A percentile compares a stretch with the other conserved stretches of the same genome.
phyloP scores from a whole-genome alignment of 2,329 filamentous ascomycete genomes.

The Aspergillus sp. region DNA sequence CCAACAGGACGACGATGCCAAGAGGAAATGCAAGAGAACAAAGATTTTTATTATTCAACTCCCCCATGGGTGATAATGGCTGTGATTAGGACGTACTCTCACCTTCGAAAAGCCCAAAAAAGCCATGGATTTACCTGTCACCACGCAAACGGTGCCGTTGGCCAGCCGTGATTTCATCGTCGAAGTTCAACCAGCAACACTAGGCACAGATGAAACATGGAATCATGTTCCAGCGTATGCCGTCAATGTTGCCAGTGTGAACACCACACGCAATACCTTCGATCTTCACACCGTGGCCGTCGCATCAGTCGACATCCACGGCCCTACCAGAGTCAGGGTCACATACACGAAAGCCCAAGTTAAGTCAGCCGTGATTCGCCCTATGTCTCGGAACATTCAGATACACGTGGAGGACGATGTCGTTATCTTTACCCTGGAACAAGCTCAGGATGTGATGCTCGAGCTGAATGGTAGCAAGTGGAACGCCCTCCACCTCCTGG shows the following conservation, averaged over 20 bases:
- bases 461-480: constrained; percentile 5
- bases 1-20: too few species aligned
- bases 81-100: too few species aligned
- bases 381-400: not conserved
- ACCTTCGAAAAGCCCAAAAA: too few species aligned
- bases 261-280: not conserved
- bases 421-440: not conserved
- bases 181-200: not conserved
- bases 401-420: not conserved
- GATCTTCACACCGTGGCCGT: constrained; percentile 1
- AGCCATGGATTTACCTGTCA: too few species aligned
- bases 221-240: not conserved
- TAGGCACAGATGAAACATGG: not conserved
- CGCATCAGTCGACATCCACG: constrained; percentile 4
- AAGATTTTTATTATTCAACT: too few species aligned
- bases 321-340: not conserved
- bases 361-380: not conserved
- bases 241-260: constrained; percentile 1
- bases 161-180: not conserved
- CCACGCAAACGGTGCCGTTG: too few species aligned
- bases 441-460: constrained; percentile 1
- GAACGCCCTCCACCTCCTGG: constrained; percentile 3
- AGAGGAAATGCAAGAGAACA: too few species aligned
- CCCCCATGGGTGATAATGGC: too few species aligned
- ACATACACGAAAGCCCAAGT: not conserved